These are phyloP conservation scores for Pelargonium myrrhifolium DNA, from an alignment of 441 rosid species.

Conservation along the genomic window DNA sequence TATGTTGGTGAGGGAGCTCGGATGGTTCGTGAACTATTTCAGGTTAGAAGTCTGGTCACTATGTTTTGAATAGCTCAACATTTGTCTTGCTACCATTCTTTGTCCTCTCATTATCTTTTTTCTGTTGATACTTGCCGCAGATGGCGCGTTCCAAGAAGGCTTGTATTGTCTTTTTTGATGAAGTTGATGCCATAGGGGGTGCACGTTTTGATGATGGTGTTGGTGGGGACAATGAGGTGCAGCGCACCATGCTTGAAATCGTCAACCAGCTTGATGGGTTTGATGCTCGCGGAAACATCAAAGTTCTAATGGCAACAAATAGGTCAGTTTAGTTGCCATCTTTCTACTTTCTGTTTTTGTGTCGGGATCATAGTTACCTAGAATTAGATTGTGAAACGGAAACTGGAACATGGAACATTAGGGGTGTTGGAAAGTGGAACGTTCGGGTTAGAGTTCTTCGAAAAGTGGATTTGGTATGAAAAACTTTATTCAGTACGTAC, in stretches of 20 bases:
- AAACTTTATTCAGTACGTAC: no score
- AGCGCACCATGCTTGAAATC: slow-evolving; percentile 96
- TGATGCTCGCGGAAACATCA: slow-evolving; percentile 96
- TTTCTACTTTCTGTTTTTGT: no score
- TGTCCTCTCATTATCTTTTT: no score
- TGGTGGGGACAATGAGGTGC: slow-evolving; percentile 96
- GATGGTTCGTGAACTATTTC: slow-evolving; percentile 94
- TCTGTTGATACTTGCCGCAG: not conserved
- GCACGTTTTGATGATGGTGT: slow-evolving; percentile 98
- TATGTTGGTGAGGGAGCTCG: slow-evolving; percentile 98
- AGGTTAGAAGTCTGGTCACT: slow-evolving; percentile 31
- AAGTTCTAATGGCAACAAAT: slow-evolving; percentile 96
- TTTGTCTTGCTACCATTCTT: no score
- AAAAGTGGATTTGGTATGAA: no score
- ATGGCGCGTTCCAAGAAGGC: not conserved
- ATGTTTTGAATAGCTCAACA: no score
- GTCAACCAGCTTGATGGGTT: slow-evolving; percentile 98
- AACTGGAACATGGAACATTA: no score
- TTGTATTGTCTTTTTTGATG: slow-evolving; percentile 25
- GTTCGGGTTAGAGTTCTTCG: no score
- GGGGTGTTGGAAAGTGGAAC: no score
- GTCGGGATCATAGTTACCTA: no score
- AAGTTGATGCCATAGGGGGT: slow-evolving; percentile 96
- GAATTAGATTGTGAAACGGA: no score
- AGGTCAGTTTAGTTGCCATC: slow-evolving; percentile 32